Conservation (phyloP, 495 filamentous ascomycete species). For the Daldinia caldariorum region DNA sequence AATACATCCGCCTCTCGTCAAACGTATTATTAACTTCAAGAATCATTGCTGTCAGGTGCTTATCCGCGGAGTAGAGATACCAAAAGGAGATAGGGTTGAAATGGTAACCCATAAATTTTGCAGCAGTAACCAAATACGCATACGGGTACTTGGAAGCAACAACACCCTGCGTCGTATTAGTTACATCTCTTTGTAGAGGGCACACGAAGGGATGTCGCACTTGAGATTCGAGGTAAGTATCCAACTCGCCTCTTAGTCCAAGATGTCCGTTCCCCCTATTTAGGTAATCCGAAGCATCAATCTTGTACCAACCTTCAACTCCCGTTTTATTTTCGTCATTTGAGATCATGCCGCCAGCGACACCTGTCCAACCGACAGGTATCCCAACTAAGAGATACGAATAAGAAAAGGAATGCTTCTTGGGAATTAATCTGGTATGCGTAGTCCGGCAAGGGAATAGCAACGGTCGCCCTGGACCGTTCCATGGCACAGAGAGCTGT, state of each 20-base stretch:
- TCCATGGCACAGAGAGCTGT: slow-evolving; percentile 18
- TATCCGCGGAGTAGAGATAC: slow-evolving; percentile 73
- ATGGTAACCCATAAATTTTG: slow-evolving; percentile 73
- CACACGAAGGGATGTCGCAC: slow-evolving; percentile 40
- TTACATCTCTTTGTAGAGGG: neutral
- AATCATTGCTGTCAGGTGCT: slow-evolving; percentile 71
- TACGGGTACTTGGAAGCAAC: slow-evolving; percentile 64
- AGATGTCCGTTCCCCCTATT: slow-evolving; percentile 57
- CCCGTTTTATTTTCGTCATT: slow-evolving; percentile 46
- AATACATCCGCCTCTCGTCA: slow-evolving; percentile 73
- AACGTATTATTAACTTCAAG: slow-evolving; percentile 85
- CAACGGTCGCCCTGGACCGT: slow-evolving; percentile 48
- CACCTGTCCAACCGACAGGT: slow-evolving; percentile 68
- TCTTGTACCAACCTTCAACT: slow-evolving; percentile 62
- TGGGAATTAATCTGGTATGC: slow-evolving; percentile 69
- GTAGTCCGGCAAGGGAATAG: slow-evolving; percentile 70
- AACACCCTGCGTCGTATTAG: slow-evolving; percentile 55
- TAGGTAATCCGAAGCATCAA: slow-evolving; percentile 69
- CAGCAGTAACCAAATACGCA: slow-evolving; percentile 75
- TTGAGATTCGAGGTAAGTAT: slow-evolving; percentile 63
- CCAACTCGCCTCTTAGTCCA: slow-evolving; percentile 66
- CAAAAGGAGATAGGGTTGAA: slow-evolving; percentile 85
- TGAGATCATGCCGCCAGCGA: slow-evolving; percentile 64
- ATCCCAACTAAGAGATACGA: slow-evolving; percentile 73
- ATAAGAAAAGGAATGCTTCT: slow-evolving; percentile 71